Percentiles rank a stretch among this genome's conserved stretches.
These are phyloP conservation scores for Aspergillus calidoustus DNA, from an alignment of 2,329 filamentous ascomycete species.

Conservation along the genomic window DNA sequence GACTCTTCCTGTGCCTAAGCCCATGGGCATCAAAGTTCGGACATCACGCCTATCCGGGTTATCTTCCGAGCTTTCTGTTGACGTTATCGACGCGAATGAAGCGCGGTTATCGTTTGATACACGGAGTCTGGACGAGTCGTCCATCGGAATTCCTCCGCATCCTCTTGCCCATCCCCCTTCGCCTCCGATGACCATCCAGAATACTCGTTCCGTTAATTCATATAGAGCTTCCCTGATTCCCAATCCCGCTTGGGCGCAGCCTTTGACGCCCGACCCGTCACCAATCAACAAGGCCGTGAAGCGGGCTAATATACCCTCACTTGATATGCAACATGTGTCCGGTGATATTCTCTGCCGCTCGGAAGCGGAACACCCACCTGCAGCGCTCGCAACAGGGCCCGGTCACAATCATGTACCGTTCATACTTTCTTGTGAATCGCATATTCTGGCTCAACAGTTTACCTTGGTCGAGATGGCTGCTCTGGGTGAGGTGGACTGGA, in stretches of 20 bases:
- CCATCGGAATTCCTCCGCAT: constrained; percentile 48
- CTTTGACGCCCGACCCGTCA: constrained; percentile 51
- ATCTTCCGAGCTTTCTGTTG: constrained; percentile 56
- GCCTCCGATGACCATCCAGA: constrained; percentile 50
- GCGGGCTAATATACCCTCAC: constrained; percentile 22
- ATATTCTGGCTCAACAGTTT: constrained; percentile 65
- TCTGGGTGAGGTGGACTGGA: constrained; percentile 69
- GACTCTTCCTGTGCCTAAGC: constrained; percentile 41
- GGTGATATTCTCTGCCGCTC: constrained; percentile 41
- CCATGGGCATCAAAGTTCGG: constrained; percentile 46
- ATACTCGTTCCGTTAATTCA: constrained; percentile 41
- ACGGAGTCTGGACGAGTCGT: constrained; percentile 41
- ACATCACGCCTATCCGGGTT: constrained; percentile 58
- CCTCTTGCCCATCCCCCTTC: constrained; percentile 53
- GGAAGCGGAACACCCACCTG: constrained; percentile 30
- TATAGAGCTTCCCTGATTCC: constrained; percentile 37
- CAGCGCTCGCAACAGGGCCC: constrained; percentile 16
- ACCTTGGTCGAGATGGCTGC: constrained; percentile 69
- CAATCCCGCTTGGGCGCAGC: constrained; percentile 39
- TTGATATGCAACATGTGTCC: constrained; percentile 36
- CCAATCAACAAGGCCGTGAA: constrained; percentile 34
- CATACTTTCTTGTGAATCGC: constrained; percentile 65
- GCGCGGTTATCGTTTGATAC: constrained; percentile 39
- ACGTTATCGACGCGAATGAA: constrained; percentile 51
- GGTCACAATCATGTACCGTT: constrained; percentile 61